Percentiles rank a stretch among this genome's conserved stretches.
Conservation (phyloP, 768 basidiomycete species). For the Lactifluus pinguis region DNA sequence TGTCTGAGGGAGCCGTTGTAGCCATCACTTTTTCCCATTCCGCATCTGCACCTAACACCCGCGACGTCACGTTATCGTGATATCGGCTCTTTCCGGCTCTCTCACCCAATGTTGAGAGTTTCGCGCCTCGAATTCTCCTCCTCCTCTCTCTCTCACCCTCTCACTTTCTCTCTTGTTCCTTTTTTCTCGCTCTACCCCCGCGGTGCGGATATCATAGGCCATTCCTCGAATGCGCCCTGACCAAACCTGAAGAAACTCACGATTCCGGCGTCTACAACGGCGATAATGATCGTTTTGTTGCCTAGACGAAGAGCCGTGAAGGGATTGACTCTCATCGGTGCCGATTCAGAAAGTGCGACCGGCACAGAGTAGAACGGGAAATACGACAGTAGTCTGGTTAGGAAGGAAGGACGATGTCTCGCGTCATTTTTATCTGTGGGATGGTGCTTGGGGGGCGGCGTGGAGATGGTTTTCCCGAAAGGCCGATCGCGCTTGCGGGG, state of each 20-base stretch:
- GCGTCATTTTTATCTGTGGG: background rate
- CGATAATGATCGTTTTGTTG: constrained; percentile 74
- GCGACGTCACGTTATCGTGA: no score
- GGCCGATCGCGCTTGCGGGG: constrained; percentile 35
- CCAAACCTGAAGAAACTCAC: constrained; percentile 86
- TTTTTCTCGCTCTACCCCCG: no score
- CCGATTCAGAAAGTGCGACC: constrained; percentile 3
- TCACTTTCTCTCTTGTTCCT: no score
- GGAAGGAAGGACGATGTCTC: background rate
- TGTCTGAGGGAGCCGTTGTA: no score
- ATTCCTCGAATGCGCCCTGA: constrained; percentile 76
- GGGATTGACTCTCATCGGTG: constrained; percentile 47
- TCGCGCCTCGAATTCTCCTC: no score
- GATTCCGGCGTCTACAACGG: constrained; percentile 80
- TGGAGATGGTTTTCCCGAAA: background rate
- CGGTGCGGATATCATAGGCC: constrained; percentile 46
- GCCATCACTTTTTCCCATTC: no score
- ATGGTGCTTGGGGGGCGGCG: background rate
- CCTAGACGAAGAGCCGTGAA: constrained; percentile 79
- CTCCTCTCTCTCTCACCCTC: no score
- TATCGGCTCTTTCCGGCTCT: no score
- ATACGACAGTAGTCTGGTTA: background rate
- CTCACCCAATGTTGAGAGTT: no score
- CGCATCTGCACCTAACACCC: no score
- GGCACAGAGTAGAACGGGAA: background rate